A percentile compares a stretch with the other conserved stretches of the same genome.
These are phyloP conservation scores for Malassezia pachydermatis DNA, from an alignment of 1,284 basidiomycete genomes.

Conservation along the genomic window DNA sequence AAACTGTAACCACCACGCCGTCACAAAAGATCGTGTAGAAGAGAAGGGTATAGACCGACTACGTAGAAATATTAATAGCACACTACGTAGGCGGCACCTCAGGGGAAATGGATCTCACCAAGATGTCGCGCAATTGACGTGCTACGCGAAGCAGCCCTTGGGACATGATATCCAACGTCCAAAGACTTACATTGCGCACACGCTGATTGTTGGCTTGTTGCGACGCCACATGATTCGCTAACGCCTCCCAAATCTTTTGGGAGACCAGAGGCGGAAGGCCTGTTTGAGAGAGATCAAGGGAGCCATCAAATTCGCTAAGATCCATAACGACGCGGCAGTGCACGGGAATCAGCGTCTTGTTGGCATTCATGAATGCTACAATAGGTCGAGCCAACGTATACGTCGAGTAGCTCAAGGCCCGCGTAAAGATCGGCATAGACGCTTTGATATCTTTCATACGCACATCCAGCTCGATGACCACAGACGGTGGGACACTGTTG, in stretches of 20 bases:
- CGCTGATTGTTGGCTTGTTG: conserved; percentile 37
- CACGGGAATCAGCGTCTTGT: conserved; percentile 29
- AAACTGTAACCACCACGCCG: neutral
- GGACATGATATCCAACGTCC: conserved; percentile 30
- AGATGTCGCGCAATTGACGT: conserved; percentile 8
- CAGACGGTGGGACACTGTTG: conserved; percentile 40
- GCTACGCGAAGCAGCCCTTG: conserved; percentile 23
- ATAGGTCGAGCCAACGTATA: conserved; percentile 92
- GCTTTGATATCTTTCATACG: conserved; percentile 93
- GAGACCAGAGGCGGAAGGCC: conserved; percentile 40
- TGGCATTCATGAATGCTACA: conserved; percentile 73
- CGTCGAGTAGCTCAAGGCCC: conserved; percentile 69
- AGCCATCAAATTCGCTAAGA: conserved; percentile 44
- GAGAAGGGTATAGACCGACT: conserved; percentile 15
- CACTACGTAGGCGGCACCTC: neutral
- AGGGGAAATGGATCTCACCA: conserved; percentile 1
- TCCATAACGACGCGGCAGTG: conserved; percentile 45
- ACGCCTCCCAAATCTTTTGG: conserved; percentile 45
- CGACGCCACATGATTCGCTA: conserved; percentile 42
- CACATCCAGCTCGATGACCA: conserved; percentile 82
- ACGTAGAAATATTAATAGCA: too few relatives aligned
- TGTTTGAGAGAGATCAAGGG: conserved; percentile 44
- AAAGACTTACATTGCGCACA: conserved; percentile 39
- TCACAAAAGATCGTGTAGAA: neutral
- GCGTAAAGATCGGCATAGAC: conserved; percentile 60